Conservation (phyloP, 116 monocot genomes). For the Cymodocea nodosa region DNA sequence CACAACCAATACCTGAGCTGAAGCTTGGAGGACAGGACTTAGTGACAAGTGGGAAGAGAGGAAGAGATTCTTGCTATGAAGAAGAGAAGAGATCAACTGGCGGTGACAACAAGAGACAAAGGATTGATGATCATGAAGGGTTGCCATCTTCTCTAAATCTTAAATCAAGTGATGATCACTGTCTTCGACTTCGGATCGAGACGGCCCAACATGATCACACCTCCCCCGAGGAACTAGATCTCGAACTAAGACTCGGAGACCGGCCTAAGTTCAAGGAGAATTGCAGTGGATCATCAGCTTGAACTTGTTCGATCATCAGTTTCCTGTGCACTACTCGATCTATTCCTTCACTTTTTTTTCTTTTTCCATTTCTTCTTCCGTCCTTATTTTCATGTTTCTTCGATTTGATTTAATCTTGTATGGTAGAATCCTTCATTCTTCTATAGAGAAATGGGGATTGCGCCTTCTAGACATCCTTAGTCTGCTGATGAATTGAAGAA, state of each 20-base stretch:
- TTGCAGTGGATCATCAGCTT: neutral
- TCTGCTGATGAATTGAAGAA: constrained; percentile 4
- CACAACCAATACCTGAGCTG: constrained; percentile 11
- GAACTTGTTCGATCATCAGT: neutral
- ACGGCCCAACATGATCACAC: neutral
- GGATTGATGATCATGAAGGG: constrained; percentile 6
- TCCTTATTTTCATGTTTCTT: neutral
- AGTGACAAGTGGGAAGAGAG: constrained; percentile 3
- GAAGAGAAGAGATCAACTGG: constrained; percentile 3
- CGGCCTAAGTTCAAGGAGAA: constrained; percentile 21
- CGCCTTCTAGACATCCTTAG: neutral
- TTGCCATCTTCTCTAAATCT: constrained; percentile 6
- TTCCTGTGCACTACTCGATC: neutral
- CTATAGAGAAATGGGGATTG: neutral
- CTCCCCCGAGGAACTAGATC: constrained; percentile 39
- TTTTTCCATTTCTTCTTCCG: neutral
- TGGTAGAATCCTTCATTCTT: neutral
- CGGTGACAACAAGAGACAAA: constrained; percentile 19
- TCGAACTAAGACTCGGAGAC: constrained; percentile 54
- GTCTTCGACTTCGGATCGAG: neutral
- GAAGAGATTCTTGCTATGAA: neutral
- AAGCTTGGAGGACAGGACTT: constrained; percentile 14
- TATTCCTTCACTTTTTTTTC: neutral
- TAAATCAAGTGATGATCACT: neutral
- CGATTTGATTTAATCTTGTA: neutral